Evolutionary conservation across 73 alveolate genomes (phyloP), one percentile per base, ranked within the genome.

Genomic region (Effrenium voratum): DNA sequence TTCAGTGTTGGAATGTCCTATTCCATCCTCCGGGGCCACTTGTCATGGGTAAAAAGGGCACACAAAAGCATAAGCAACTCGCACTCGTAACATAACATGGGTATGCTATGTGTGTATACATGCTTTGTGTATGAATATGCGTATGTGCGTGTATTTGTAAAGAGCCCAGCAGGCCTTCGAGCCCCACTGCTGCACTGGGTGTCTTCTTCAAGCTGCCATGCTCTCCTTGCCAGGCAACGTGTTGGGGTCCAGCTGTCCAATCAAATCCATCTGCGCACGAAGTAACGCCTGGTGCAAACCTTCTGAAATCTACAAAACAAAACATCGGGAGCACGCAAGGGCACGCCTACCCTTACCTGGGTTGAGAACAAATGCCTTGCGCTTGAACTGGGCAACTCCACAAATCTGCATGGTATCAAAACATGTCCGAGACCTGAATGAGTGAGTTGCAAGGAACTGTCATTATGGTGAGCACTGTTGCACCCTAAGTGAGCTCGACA

Each of bases 181-280:
- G 38, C 49, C 82, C 82, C 50, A 72, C 82, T 19, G 82, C 82
- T 15, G 82, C 82, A 13, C 49, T 36, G 45, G 82, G 82, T 16
- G 82, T 36, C 82, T 72, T 72, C 82, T 72, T 47, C 82, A 72
- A 34, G 46, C n/a, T 5, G 49, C 32, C 5, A 22, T 34, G 50
- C 12, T 28, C 47, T 72, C 82, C 82, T 72, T n/a, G 47, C 82
- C 3, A 2, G 1, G 73, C 73, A 59, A 26, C 73, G 73, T 28
- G 2, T 0, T 10, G 30, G 73, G 73, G 32, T 13, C 73, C 3
- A 6, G 0, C 34, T 28, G 72, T 57, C 2, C 28, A 57, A 32
- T 5, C 2, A 13, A 52, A 13, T 13, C 19, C 19, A 52, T 19
- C 66, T 52, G 19, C 19, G 10, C 10, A 10, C 66, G 10, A 52